Evolutionary conservation across 139 green algal genomes (phyloP), one percentile per base, ranked within the genome.

Genomic region (Bryopsis sp.): DNA sequence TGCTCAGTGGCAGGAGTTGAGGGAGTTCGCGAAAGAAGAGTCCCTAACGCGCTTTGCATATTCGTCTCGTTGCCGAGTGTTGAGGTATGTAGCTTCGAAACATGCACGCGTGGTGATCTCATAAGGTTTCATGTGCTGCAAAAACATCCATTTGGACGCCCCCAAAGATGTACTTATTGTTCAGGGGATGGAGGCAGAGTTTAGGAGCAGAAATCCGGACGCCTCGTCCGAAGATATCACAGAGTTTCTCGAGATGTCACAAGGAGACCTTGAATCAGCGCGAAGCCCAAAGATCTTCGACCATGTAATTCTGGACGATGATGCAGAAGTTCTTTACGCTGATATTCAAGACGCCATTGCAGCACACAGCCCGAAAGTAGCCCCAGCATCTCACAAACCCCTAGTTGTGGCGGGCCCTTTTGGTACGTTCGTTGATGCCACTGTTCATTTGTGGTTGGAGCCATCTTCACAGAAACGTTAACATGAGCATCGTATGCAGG

Each of bases 381-480:
- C 86, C 19, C 69, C 72, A 1, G 78, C 80, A 15, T 72, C 81
- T 2, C 61, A 76, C 58, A 31, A 59, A 36, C 84, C 84, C 2
- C 62, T 90, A 60, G 74, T 90, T 28, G 70, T 90, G 24, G 76
- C 67, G 2, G 84, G 77, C 7, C 79, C 84, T 8, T 90, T 87
- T 74, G 84, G 69, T 15, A 29, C 69, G 59, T 61, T 59, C n/a
- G n/a, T n/a, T n/a, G n/a, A n/a, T n/a, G n/a, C n/a, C n/a, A n/a
- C n/a, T n/a, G n/a, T n/a, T n/a, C n/a, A n/a, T n/a, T n/a, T n/a
- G n/a, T n/a, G n/a, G n/a, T n/a, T n/a, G n/a, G n/a, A n/a, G n/a
- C n/a, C n/a, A n/a, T n/a, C n/a, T n/a, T n/a, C n/a, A n/a, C n/a
- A n/a, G n/a, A n/a, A n/a, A n/a, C n/a, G n/a, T n/a, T n/a, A n/a